These are phyloP conservation scores for Rosa lucieae DNA, from an alignment of 306 rosid genomes.

Conservation along the genomic window DNA sequence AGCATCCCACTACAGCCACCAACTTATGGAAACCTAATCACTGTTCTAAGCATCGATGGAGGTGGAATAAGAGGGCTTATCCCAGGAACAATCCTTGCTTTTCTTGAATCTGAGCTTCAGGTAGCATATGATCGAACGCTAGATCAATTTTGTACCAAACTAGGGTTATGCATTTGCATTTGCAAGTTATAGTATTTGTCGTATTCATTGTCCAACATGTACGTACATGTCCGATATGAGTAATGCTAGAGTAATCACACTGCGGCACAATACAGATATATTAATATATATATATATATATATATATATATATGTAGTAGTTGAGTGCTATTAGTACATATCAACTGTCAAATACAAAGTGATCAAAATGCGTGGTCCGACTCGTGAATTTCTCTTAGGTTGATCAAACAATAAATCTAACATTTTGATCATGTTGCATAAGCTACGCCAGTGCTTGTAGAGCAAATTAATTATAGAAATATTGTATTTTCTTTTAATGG, in stretches of 20 bases:
- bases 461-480: background rate
- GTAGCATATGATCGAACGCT: background rate
- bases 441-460: background rate
- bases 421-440: background rate
- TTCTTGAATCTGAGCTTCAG: constrained; percentile 59
- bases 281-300: background rate
- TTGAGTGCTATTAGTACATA: background rate
- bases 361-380: background rate
- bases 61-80: constrained; percentile 74
- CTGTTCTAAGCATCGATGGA: constrained; percentile 74
- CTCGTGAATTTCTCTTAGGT: background rate
- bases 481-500: background rate
- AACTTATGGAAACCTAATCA: constrained; percentile 51
- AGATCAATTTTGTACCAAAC: background rate
- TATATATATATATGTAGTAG: background rate
- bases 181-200: background rate
- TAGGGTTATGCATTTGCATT: background rate
- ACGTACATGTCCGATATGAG: background rate
- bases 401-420: background rate
- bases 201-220: background rate
- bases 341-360: background rate
- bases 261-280: background rate
- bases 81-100: constrained; percentile 52
- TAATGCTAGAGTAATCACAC: background rate
- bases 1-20: constrained; percentile 40